Evolutionary conservation across 2,329 filamentous ascomycete species (phyloP).

Genomic region (Calonectria ilicicola): DNA sequence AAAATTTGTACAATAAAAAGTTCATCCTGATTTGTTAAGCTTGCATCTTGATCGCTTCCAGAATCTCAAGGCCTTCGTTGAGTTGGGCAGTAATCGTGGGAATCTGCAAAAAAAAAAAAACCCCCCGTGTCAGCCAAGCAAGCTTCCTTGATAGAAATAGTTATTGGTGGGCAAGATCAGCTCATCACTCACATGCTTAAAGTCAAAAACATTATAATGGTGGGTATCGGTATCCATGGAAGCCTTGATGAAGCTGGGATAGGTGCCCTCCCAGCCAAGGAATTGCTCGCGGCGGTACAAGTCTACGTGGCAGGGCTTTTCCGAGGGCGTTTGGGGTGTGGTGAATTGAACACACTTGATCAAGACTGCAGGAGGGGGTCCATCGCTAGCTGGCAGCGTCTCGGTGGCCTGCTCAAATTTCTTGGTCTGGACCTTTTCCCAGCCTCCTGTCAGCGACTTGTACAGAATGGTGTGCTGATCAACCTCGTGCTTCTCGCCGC

Average conservation of each 20-base stretch:
- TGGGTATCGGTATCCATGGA: slow-evolving; percentile 42
- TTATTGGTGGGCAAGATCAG: not conserved
- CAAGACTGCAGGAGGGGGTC: slow-evolving; percentile 41
- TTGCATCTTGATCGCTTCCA: slow-evolving; percentile 1
- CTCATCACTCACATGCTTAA: slow-evolving; percentile 12
- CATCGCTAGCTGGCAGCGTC: not conserved
- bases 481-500: slow-evolving; percentile 30
- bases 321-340: slow-evolving; percentile 10
- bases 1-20: not conserved
- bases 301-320: slow-evolving; percentile 36
- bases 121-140: not conserved
- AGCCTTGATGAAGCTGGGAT: slow-evolving; percentile 44
- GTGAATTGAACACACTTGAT: slow-evolving; percentile 33
- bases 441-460: slow-evolving; percentile 33
- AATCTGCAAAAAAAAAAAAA: not conserved
- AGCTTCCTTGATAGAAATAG: not conserved
- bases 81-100: not conserved
- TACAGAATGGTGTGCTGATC: slow-evolving; percentile 33
- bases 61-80: slow-evolving; percentile 7
- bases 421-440: slow-evolving; percentile 26
- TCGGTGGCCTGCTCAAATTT: slow-evolving; percentile 7
- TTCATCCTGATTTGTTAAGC: not conserved
- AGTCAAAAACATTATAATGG: slow-evolving; percentile 45
- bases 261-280: slow-evolving; percentile 44
- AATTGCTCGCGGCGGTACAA: slow-evolving; percentile 40